Percentiles rank a stretch among this genome's conserved stretches.
These are phyloP conservation scores for Crucihimalaya himalaica DNA, from an alignment of 345 rosid genomes.

Conservation along the genomic window DNA sequence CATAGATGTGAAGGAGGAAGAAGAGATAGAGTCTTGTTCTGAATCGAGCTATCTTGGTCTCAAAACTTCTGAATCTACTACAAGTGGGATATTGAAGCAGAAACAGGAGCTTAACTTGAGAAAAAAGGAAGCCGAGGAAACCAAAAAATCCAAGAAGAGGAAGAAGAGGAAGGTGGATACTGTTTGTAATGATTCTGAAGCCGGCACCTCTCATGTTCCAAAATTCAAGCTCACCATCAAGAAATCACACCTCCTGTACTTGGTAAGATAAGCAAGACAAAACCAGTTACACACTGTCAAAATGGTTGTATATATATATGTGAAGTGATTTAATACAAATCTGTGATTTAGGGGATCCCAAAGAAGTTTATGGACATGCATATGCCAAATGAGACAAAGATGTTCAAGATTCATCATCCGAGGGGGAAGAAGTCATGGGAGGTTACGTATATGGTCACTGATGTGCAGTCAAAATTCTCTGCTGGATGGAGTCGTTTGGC, in stretches of 20 bases:
- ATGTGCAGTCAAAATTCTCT: conserved; percentile 32
- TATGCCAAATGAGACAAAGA: conserved; percentile 27
- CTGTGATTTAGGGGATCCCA: conserved; percentile 28
- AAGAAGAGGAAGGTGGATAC: conserved; percentile 15
- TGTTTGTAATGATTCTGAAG: background rate
- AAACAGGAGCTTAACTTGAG: conserved; percentile 15
- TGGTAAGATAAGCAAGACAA: conserved; percentile 26
- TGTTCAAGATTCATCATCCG: conserved; percentile 24
- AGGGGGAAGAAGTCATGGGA: conserved; percentile 21
- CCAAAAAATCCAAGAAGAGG: background rate
- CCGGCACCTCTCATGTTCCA: conserved; percentile 1
- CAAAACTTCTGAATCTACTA: conserved; percentile 4
- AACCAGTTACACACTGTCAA: background rate
- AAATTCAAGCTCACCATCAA: conserved; percentile 28
- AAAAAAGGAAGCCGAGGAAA: conserved; percentile 5
- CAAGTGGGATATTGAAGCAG: conserved; percentile 7
- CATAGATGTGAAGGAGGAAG: conserved; percentile 22
- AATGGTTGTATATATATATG: background rate
- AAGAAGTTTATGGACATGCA: conserved; percentile 28
- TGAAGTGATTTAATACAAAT: background rate
- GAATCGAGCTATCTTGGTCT: background rate
- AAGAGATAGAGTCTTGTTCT: conserved; percentile 20
- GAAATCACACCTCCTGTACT: conserved; percentile 28
- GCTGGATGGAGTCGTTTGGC: conserved; percentile 36
- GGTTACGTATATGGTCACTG: conserved; percentile 23